A percentile compares a stretch with the other conserved stretches of the same genome.
phyloP scores from a whole-genome alignment of 2,329 filamentous ascomycete species.

The Colletotrichum sp. region DNA sequence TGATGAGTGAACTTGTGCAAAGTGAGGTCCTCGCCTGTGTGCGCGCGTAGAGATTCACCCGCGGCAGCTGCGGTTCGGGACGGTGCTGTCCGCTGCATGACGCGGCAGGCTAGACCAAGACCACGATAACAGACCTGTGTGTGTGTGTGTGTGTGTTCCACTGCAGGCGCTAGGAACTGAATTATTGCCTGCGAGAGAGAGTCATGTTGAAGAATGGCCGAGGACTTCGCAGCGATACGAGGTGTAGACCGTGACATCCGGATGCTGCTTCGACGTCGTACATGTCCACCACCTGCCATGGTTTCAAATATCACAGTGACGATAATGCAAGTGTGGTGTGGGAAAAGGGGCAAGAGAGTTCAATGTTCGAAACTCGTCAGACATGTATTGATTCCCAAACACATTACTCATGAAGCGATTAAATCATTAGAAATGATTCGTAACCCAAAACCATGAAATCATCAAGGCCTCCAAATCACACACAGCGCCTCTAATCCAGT shows the following conservation, averaged over 20 bases:
- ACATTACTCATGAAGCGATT: constrained; percentile 1
- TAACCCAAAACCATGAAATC: neutral
- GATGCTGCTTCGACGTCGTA: neutral
- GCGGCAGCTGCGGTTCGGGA: neutral
- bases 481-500: neutral
- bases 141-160: neutral
- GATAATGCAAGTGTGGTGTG: neutral
- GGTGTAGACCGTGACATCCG: neutral
- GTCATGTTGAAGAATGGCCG: neutral
- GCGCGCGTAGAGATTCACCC: neutral
- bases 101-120: neutral
- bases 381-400: neutral
- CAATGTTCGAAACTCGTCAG: neutral
- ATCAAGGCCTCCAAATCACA: neutral
- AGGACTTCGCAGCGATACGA: neutral
- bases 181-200: neutral
- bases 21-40: neutral
- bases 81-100: neutral
- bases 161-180: neutral
- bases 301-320: neutral
- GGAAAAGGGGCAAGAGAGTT: neutral
- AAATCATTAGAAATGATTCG: neutral
- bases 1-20: neutral
- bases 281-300: neutral
- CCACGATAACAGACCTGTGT: neutral